phyloP scores from a whole-genome alignment of 495 filamentous ascomycete species.

The Penicillium cataractarum region DNA sequence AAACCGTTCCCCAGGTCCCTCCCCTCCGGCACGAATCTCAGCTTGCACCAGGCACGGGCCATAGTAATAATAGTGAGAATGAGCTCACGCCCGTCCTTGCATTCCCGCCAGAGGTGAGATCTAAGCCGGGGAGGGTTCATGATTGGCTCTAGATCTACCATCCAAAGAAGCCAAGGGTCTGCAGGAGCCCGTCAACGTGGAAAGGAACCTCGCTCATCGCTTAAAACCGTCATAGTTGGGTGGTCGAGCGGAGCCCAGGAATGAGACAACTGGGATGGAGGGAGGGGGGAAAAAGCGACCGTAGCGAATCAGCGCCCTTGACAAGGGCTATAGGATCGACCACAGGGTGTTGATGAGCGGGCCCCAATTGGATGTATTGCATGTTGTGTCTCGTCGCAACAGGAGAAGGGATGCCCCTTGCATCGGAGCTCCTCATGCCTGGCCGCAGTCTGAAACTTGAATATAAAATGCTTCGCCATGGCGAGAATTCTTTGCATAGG shows the following conservation, averaged over 20 bases:
- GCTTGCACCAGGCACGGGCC: slow-evolving; percentile 30
- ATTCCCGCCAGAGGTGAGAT: slow-evolving; percentile 31
- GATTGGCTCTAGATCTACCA: slow-evolving; percentile 28
- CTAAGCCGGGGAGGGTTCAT: slow-evolving; percentile 5
- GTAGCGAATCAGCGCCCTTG: slow-evolving; percentile 33
- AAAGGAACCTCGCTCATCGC: slow-evolving; percentile 23
- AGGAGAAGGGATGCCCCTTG: slow-evolving; percentile 30
- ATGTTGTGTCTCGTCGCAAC: slow-evolving; percentile 36
- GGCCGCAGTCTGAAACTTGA: slow-evolving; percentile 27
- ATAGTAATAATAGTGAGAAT: slow-evolving; percentile 35
- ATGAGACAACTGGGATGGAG: slow-evolving; percentile 38
- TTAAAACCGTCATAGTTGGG: slow-evolving; percentile 28
- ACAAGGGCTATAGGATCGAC: slow-evolving; percentile 31
- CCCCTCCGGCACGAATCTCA: slow-evolving; percentile 24
- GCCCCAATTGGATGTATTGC: slow-evolving; percentile 35
- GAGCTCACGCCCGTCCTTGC: slow-evolving; percentile 33
- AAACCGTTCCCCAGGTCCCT: slow-evolving; percentile 12
- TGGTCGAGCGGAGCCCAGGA: slow-evolving; percentile 23
- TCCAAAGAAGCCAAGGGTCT: slow-evolving; percentile 19
- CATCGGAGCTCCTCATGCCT: slow-evolving; percentile 28
- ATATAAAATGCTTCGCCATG: slow-evolving; percentile 35
- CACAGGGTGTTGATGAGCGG: slow-evolving; percentile 31
- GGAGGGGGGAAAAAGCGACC: slow-evolving; percentile 14
- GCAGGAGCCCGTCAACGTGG: slow-evolving; percentile 35
- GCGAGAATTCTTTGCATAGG: slow-evolving; percentile 10